These are phyloP conservation scores for Chlorella sp. DNA, from an alignment of 139 green algal genomes.

Conservation along the genomic window DNA sequence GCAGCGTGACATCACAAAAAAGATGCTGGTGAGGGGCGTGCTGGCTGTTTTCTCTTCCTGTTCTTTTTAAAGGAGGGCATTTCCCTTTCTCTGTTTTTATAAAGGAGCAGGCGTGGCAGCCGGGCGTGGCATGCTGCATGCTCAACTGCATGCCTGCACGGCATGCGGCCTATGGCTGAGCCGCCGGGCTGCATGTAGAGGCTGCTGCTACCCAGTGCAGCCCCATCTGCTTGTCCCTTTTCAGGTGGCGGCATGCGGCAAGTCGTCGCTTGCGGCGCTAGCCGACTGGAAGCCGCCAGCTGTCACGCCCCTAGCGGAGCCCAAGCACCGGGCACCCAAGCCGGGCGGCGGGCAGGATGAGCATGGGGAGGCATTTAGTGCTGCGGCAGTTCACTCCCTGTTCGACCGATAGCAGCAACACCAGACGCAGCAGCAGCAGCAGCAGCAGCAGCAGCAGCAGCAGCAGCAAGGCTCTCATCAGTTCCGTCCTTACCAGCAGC, in stretches of 20 bases:
- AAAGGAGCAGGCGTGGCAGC: too few species aligned
- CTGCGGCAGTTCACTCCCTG: not conserved
- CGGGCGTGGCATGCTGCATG: too few species aligned
- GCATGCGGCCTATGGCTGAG: too few species aligned
- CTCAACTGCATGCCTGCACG: not conserved
- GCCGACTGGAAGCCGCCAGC: conserved; percentile 57
- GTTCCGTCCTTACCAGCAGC: too few species aligned
- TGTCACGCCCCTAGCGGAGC: conserved; percentile 45
- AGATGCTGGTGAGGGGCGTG: conserved; percentile 52
- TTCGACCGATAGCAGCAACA: conserved; percentile 30
- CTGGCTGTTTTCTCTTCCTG: not conserved
- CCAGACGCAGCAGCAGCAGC: too few species aligned
- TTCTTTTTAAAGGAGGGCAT: too few species aligned
- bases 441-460: not conserved
- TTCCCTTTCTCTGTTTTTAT: too few species aligned
- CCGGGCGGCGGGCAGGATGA: not conserved
- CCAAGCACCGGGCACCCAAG: conserved; percentile 21
- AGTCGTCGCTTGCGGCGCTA: conserved; percentile 44
- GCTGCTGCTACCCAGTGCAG: not conserved
- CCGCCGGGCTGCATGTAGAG: too few species aligned
- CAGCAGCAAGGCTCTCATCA: not conserved
- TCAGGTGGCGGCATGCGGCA: conserved; percentile 49
- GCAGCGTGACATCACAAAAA: conserved; percentile 68
- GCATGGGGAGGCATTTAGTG: conserved; percentile 29
- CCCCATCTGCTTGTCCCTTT: not conserved